Conservation (phyloP, 306 rosid genomes). For the Lathyrus tuberosus region DNA sequence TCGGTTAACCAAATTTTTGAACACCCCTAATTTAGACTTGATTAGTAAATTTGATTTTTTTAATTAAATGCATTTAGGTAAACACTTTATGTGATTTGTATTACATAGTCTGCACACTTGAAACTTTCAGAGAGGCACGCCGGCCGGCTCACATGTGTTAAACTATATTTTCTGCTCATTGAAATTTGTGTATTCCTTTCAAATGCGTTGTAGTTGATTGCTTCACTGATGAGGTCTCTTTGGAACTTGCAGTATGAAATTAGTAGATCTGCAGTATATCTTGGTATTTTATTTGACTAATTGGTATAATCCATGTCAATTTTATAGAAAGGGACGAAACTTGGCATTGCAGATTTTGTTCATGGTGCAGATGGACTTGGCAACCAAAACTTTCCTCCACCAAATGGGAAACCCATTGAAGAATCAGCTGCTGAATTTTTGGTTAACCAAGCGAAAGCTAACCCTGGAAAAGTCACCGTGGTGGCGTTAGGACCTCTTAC, state of each 20-base stretch:
- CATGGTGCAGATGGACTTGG: slow-evolving; percentile 96
- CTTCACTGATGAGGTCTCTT: slow-evolving; percentile 11
- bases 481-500: slow-evolving; percentile 96
- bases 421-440: slow-evolving; percentile 74
- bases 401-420: slow-evolving; percentile 72
- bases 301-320: slow-evolving; percentile 15
- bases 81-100: not conserved
- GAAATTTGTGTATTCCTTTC: not conserved
- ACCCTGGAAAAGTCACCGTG: slow-evolving; percentile 81
- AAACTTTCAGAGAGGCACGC: not conserved
- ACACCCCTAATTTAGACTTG: too few relatives aligned
- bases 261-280: slow-evolving; percentile 10
- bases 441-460: slow-evolving; percentile 69
- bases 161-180: not conserved
- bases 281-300: slow-evolving; percentile 8
- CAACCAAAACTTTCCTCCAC: slow-evolving; percentile 90
- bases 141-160: too few relatives aligned
- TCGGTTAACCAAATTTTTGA: too few relatives aligned
- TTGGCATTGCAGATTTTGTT: slow-evolving; percentile 87
- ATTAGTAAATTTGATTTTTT: too few relatives aligned
- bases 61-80: not conserved
- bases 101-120: slow-evolving; percentile 12
- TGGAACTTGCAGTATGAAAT: slow-evolving; percentile 13
- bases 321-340: slow-evolving; percentile 70
- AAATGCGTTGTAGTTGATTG: slow-evolving; percentile 13